Evolutionary conservation across 371 early-diverging fungal species (phyloP).

Genomic region (Apophysomyces variabilis): DNA sequence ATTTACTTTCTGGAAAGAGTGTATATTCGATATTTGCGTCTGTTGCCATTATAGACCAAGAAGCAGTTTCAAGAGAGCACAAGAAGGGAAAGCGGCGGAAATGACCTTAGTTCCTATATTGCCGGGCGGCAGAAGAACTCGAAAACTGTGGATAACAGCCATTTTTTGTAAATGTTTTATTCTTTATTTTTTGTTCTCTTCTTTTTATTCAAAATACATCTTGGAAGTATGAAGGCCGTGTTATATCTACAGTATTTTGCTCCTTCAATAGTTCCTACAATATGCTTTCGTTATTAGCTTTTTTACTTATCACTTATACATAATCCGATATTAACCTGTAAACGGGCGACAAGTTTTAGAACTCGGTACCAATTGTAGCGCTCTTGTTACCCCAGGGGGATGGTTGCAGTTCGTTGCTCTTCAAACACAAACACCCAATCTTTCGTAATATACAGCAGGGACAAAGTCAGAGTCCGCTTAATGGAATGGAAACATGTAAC

Average conservation of each 20-base stretch:
- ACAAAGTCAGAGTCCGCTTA: background rate
- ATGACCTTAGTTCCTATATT: background rate
- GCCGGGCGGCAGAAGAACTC: background rate
- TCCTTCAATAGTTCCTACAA: background rate
- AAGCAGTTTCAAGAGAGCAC: background rate
- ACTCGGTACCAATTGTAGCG: background rate
- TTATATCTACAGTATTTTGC: background rate
- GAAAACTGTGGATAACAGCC: background rate
- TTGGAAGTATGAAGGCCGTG: background rate
- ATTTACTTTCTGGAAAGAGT: too few relatives aligned
- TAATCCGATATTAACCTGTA: background rate
- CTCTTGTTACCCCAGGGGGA: conserved; percentile 5
- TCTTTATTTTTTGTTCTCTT: background rate
- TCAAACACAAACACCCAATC: background rate
- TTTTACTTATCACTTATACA: background rate
- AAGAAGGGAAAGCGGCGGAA: background rate
- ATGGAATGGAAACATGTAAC: background rate
- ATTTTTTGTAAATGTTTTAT: background rate
- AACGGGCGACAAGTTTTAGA: conserved; percentile 1
- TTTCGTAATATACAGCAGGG: background rate
- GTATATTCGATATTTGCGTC: background rate
- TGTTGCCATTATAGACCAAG: background rate
- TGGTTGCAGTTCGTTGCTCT: conserved; percentile 2
- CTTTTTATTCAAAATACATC: background rate
- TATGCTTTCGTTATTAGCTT: conserved; percentile 2